A percentile compares a stretch with the other conserved stretches of the same genome.
Evolutionary conservation across 1,284 basidiomycete species (phyloP).

Genomic region (Ceratobasidium sp.): DNA sequence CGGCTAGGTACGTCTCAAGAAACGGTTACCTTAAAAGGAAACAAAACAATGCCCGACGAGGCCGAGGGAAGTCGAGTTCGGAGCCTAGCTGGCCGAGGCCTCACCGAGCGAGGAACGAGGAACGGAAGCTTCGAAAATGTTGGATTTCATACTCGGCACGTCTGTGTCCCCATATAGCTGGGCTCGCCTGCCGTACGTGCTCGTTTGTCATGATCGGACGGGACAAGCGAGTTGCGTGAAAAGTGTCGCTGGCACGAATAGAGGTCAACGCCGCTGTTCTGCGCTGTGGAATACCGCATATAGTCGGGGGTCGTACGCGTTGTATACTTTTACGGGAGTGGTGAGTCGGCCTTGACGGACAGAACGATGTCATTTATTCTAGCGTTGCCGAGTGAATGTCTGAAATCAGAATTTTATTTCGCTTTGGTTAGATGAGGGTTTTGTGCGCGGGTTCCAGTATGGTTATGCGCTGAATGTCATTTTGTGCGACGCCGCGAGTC

Average conservation of each 20-base stretch:
- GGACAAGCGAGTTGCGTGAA: neutral
- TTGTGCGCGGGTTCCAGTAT: neutral
- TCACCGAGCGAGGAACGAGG: slow-evolving; percentile 1
- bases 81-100: neutral
- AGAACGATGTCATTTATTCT: neutral
- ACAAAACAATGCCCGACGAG: slow-evolving; percentile 35
- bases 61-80: slow-evolving; percentile 2
- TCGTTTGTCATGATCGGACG: slow-evolving; percentile 6
- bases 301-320: too few species aligned
- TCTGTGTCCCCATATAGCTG: too few species aligned
- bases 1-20: slow-evolving; percentile 24
- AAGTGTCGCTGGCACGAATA: neutral
- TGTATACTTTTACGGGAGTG: neutral
- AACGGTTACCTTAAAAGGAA: slow-evolving; percentile 7
- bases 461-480: neutral
- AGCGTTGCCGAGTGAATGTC: neutral
- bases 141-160: neutral
- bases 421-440: neutral
- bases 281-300: too few species aligned
- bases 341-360: slow-evolving; percentile 12
- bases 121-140: neutral
- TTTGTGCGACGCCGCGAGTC: neutral
- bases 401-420: neutral
- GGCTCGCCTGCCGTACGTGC: neutral
- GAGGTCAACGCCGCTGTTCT: too few species aligned